phyloP scores from a whole-genome alignment of 1,284 basidiomycete species.

The Meira nashicola region DNA sequence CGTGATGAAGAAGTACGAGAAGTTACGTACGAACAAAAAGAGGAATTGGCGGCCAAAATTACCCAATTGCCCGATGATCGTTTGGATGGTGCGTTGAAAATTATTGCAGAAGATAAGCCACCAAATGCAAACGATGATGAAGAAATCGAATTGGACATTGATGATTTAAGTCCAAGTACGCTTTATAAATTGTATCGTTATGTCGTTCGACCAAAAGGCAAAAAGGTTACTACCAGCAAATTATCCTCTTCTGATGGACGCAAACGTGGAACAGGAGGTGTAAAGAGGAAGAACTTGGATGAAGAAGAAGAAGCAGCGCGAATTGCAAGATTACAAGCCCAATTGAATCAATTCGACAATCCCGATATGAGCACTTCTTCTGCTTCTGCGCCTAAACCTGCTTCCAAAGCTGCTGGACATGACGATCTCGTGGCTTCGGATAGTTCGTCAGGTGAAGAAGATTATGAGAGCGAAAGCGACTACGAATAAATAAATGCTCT shows the following conservation, averaged over 20 bases:
- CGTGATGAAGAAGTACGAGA: conserved; percentile 45
- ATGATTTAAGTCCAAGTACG: conserved; percentile 47
- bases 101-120: conserved; percentile 53
- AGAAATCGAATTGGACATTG: conserved; percentile 53
- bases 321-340: conserved; percentile 47
- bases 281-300: conserved; percentile 52
- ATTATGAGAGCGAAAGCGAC: conserved; percentile 30
- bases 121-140: conserved; percentile 45
- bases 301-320: conserved; percentile 49
- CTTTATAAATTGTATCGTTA: conserved; percentile 53
- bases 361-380: conserved; percentile 19
- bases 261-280: conserved; percentile 49
- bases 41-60: conserved; percentile 51
- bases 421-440: conserved; percentile 50
- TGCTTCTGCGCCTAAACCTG: conserved; percentile 2
- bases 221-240: conserved; percentile 25
- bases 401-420: conserved; percentile 28
- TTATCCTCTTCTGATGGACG: conserved; percentile 44
- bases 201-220: conserved; percentile 49
- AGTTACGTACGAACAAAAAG: conserved; percentile 52
- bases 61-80: conserved; percentile 50
- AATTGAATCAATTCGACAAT: conserved; percentile 48
- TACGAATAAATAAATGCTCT: conserved; percentile 16
- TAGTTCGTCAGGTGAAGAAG: conserved; percentile 35
- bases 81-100: conserved; percentile 49